Evolutionary conservation across 225 moss, liverwort and hornwort genomes (phyloP).

Genomic region (Straminergon stramineum): DNA sequence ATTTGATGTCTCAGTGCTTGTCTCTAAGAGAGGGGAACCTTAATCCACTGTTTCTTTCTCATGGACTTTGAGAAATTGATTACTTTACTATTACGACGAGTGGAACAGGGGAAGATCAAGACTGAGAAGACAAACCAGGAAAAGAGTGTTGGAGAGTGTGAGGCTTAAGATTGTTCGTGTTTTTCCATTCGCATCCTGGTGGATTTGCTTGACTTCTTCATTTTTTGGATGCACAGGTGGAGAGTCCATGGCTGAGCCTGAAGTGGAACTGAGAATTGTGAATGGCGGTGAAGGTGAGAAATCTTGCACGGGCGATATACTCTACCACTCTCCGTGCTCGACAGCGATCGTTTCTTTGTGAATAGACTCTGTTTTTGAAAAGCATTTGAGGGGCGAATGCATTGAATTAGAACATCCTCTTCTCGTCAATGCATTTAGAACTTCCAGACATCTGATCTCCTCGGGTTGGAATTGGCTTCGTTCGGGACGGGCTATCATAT

Average conservation of each 20-base stretch:
- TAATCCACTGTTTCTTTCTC: not conserved
- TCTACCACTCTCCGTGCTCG: not conserved
- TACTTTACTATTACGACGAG: not conserved
- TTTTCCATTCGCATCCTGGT: not conserved
- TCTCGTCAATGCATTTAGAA: too few species aligned
- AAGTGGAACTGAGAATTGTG: too few species aligned
- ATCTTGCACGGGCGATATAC: not conserved
- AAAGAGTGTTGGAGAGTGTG: not conserved
- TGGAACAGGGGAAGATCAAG: not conserved
- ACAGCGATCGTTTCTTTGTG: too few species aligned
- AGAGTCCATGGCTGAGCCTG: too few species aligned
- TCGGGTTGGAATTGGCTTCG: too few species aligned
- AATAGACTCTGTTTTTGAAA: too few species aligned
- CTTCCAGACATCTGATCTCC: too few species aligned
- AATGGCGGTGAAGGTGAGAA: too few species aligned
- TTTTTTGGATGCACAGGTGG: too few species aligned
- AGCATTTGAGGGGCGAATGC: too few species aligned
- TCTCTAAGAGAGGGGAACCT: not conserved
- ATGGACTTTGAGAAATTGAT: not conserved
- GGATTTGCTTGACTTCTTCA: not conserved
- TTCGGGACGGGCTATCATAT: not conserved
- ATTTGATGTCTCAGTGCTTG: not conserved
- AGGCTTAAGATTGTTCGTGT: not conserved
- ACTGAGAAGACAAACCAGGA: too few species aligned
- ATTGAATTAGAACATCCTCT: too few species aligned